Evolutionary conservation across 2,329 filamentous ascomycete species (phyloP).

Genomic region (Anisogramma anomala): DNA sequence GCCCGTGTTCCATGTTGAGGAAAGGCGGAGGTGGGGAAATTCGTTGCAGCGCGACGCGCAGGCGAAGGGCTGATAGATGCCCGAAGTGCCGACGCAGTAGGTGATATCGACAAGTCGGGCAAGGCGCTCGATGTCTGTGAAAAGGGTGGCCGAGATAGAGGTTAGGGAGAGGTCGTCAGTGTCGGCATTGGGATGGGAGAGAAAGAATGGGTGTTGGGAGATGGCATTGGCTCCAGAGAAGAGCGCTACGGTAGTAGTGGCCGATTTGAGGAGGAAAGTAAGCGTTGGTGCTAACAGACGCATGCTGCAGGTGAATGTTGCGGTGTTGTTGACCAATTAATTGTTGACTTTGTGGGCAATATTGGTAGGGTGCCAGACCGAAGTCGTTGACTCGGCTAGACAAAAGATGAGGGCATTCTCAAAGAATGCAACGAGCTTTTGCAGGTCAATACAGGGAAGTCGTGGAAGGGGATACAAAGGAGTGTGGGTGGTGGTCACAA

Average conservation of each 20-base stretch:
- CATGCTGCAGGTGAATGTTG: conserved; percentile 5
- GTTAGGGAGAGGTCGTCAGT: conserved; percentile 2
- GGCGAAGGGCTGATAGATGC: conserved; percentile 69
- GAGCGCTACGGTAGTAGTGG: conserved; percentile 3
- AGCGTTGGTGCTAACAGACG: conserved; percentile 1
- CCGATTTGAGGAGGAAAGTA: background rate
- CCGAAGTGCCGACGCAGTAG: conserved; percentile 82
- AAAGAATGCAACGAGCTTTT: too few relatives aligned
- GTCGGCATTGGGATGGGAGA: background rate
- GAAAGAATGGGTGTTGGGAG: conserved; percentile 5
- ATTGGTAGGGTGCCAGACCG: background rate
- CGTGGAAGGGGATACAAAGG: too few relatives aligned
- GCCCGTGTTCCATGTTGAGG: conserved; percentile 85
- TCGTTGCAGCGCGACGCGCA: conserved; percentile 79
- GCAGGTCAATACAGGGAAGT: too few relatives aligned
- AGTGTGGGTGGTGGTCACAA: too few relatives aligned
- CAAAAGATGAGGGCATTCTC: conserved; percentile 6
- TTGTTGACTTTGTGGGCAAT: background rate
- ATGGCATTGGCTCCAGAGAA: background rate
- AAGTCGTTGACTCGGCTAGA: conserved; percentile 10
- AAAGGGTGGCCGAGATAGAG: conserved; percentile 50
- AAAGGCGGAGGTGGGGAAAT: conserved; percentile 67
- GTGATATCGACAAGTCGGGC: conserved; percentile 88
- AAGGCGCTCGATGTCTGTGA: conserved; percentile 72
- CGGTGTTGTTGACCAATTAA: background rate